A percentile compares a stretch with the other conserved stretches of the same genome.
phyloP scores from a whole-genome alignment of 2,329 filamentous ascomycete genomes.

The Fusarium veterinarium region DNA sequence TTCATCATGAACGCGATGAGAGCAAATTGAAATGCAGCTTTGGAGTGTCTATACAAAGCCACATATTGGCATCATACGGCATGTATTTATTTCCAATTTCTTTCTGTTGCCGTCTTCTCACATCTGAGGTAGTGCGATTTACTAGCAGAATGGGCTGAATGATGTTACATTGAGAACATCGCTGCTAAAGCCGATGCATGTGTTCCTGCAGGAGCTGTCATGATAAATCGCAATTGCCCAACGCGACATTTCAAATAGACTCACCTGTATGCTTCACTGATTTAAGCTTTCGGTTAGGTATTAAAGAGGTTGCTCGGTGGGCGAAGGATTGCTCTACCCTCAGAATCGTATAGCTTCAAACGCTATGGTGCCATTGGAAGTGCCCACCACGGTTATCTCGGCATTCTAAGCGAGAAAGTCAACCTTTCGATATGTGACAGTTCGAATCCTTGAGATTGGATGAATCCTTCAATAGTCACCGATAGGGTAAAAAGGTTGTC shows the following conservation, averaged over 20 bases:
- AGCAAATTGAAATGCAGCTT: background rate
- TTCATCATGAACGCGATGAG: background rate
- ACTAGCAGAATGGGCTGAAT: background rate
- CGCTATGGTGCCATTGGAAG: background rate
- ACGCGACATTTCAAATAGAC: background rate
- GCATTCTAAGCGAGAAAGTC: background rate
- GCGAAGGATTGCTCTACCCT: background rate
- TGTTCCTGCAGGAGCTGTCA: background rate
- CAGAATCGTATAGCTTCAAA: background rate
- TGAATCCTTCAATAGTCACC: rapidly evolving
- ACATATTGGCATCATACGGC: background rate
- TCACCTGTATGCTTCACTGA: background rate
- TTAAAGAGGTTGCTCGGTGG: background rate
- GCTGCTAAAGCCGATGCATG: background rate
- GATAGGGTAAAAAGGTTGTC: background rate
- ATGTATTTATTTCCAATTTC: background rate
- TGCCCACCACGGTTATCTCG: background rate
- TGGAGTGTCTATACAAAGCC: background rate
- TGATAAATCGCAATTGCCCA: background rate
- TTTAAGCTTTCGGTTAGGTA: background rate
- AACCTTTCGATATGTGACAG: rapidly evolving
- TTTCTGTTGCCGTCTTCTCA: no score
- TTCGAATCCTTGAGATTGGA: background rate
- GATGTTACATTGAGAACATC: background rate
- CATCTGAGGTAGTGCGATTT: no score